A percentile compares a stretch with the other conserved stretches of the same genome.
phyloP scores from a whole-genome alignment of 768 basidiomycete genomes.

The Ramaria sp. region DNA sequence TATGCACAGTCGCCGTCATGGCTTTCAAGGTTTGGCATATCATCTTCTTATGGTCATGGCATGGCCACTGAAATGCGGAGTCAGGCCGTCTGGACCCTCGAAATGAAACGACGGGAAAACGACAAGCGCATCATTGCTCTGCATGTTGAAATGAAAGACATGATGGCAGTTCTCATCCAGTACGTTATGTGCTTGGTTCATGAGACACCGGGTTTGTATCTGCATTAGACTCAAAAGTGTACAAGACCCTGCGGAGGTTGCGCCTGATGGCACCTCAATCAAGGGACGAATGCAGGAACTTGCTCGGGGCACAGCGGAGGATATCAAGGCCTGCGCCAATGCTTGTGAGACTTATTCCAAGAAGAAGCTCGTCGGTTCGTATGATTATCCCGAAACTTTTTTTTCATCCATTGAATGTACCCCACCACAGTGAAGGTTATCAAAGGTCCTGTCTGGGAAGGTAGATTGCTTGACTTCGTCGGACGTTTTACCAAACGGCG shows the following conservation, averaged over 20 bases:
- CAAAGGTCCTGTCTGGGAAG: conserved; percentile 19
- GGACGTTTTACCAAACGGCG: conserved; percentile 16
- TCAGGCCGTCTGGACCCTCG: conserved; percentile 33
- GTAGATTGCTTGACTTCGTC: conserved; percentile 16
- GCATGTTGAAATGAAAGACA: conserved; percentile 39
- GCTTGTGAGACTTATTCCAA: conserved; percentile 23
- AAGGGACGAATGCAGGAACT: conserved; percentile 24
- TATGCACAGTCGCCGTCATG: conserved; percentile 31
- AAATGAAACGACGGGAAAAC: conserved; percentile 39
- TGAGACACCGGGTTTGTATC: neutral
- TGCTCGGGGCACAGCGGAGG: conserved; percentile 17
- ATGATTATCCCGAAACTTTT: neutral
- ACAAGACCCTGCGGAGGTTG: conserved; percentile 19
- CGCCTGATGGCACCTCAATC: conserved; percentile 24
- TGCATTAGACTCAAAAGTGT: conserved; percentile 21
- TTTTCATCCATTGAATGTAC: too few species aligned
- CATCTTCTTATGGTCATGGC: too few species aligned
- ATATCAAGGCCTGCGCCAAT: conserved; percentile 24
- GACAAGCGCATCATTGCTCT: conserved; percentile 37
- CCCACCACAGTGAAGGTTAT: conserved; percentile 13
- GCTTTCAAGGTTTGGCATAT: conserved; percentile 29
- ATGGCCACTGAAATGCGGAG: too few species aligned
- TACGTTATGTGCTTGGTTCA: conserved; percentile 14
- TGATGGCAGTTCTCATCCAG: conserved; percentile 38
- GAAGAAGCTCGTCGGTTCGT: conserved; percentile 19